Percentiles rank a stretch among this genome's conserved stretches.
phyloP scores from a whole-genome alignment of 2,329 filamentous ascomycete genomes.

The Claviceps africana region DNA sequence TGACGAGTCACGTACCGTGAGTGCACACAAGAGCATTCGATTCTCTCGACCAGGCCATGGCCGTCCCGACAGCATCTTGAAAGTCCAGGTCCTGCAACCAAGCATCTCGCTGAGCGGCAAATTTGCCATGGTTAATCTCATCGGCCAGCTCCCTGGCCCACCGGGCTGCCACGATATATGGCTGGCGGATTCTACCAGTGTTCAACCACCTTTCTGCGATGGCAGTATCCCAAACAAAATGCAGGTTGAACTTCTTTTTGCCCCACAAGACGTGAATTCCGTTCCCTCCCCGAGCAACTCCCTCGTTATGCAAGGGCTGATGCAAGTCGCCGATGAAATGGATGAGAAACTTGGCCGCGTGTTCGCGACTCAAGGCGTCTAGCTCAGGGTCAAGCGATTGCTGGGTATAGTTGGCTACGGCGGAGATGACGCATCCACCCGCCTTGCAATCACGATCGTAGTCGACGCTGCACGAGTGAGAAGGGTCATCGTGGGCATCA shows the following conservation, averaged over 20 bases:
- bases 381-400: constrained; percentile 35
- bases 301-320: constrained; percentile 53
- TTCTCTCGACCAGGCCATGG: constrained; percentile 49
- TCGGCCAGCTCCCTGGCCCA: constrained; percentile 44
- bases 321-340: constrained; percentile 60
- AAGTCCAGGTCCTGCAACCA: constrained; percentile 48
- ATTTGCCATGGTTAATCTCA: constrained; percentile 44
- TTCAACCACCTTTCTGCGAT: constrained; percentile 53
- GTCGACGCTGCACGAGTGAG: constrained; percentile 41
- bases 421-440: constrained; percentile 47
- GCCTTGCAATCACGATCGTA: constrained; percentile 47
- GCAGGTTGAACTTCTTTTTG: constrained; percentile 45
- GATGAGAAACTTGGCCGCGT: constrained; percentile 52
- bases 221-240: constrained; percentile 59
- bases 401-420: constrained; percentile 46
- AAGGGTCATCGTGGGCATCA: constrained; percentile 51
- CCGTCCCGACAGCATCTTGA: constrained; percentile 37
- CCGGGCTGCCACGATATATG: constrained; percentile 33
- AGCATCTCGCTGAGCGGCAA: constrained; percentile 28
- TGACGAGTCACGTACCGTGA: constrained; percentile 31
- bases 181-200: constrained; percentile 34
- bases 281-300: constrained; percentile 52
- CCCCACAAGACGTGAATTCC: constrained; percentile 51
- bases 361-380: constrained; percentile 30
- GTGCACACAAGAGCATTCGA: constrained; percentile 48